A percentile compares a stretch with the other conserved stretches of the same genome.
These are phyloP conservation scores for Kwoniella dejecticola DNA, from an alignment of 768 basidiomycete species.

Conservation along the genomic window DNA sequence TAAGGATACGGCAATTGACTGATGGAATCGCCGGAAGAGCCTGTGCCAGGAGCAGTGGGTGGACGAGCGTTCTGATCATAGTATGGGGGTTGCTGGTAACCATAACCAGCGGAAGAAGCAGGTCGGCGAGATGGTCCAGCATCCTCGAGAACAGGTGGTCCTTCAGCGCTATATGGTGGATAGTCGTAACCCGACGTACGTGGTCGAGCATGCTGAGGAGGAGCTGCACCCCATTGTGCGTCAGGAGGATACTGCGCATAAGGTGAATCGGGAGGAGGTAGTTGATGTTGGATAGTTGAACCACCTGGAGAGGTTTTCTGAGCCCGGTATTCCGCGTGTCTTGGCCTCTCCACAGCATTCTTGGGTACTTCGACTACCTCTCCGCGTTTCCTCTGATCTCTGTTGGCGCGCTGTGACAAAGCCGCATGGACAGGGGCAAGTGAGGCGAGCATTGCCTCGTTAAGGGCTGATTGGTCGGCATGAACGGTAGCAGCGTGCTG, in stretches of 20 bases:
- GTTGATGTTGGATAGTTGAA: constrained; percentile 3
- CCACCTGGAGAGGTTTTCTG: constrained; percentile 13
- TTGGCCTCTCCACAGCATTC: constrained; percentile 45
- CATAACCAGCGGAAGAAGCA: constrained; percentile 34
- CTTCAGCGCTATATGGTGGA: constrained; percentile 20
- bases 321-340: constrained; percentile 38
- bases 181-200: constrained; percentile 45
- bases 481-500: constrained; percentile 98
- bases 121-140: constrained; percentile 41
- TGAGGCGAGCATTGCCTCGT: constrained; percentile 51
- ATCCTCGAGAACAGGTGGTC: constrained; percentile 24
- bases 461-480: constrained; percentile 67
- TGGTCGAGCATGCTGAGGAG: constrained; percentile 29
- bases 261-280: constrained; percentile 18
- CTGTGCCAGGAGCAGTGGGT: constrained; percentile 31
- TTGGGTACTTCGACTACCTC: constrained; percentile 55
- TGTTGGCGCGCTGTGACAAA: constrained; percentile 49
- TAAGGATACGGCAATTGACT: constrained; percentile 44
- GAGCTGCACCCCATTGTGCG: constrained; percentile 20
- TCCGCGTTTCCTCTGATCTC: constrained; percentile 52
- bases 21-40: constrained; percentile 29
- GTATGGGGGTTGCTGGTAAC: constrained; percentile 33
- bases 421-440: constrained; percentile 53
- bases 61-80: constrained; percentile 31
- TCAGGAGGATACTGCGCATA: constrained; percentile 35